Evolutionary conservation across 352 stramenopile genomes (phyloP).

Genomic region (Aphanomyces invadans): DNA sequence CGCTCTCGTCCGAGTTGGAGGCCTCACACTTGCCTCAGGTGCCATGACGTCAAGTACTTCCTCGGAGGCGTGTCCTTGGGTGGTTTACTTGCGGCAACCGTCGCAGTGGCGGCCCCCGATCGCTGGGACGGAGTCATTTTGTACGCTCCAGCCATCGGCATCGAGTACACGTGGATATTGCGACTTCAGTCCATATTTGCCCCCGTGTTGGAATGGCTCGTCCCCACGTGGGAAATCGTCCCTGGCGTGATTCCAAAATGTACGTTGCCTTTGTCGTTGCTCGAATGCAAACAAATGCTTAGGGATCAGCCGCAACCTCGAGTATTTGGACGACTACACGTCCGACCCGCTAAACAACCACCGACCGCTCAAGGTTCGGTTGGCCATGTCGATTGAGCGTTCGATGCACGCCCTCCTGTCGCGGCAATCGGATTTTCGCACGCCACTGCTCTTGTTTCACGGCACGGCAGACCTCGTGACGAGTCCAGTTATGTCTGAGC

Average conservation of each 20-base stretch:
- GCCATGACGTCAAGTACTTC: constrained; percentile 4
- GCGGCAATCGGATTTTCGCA: background rate
- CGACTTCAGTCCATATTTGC: background rate
- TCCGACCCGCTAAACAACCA: constrained; percentile 2
- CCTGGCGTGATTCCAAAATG: constrained; percentile 6
- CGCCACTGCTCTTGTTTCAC: constrained; percentile 9
- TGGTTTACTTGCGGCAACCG: constrained; percentile 1
- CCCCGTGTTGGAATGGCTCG: background rate
- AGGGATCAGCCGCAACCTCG: constrained; percentile 9
- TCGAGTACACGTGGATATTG: background rate
- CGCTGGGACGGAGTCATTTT: background rate
- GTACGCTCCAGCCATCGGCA: constrained; percentile 1
- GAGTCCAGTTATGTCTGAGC: constrained; percentile 11
- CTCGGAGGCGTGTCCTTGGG: constrained; percentile 17
- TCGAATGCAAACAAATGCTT: background rate
- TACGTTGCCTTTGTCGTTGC: background rate
- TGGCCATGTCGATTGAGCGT: background rate
- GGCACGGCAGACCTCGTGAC: constrained; percentile 8
- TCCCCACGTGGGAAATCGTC: constrained; percentile 17
- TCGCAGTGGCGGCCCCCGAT: background rate
- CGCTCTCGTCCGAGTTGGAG: too few species aligned
- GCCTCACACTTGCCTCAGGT: background rate
- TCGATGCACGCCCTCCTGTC: background rate
- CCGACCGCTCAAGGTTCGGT: background rate
- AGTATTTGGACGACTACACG: constrained; percentile 7